Conservation (phyloP, 352 stramenopile species). For the Phytophthora hibernalis region DNA sequence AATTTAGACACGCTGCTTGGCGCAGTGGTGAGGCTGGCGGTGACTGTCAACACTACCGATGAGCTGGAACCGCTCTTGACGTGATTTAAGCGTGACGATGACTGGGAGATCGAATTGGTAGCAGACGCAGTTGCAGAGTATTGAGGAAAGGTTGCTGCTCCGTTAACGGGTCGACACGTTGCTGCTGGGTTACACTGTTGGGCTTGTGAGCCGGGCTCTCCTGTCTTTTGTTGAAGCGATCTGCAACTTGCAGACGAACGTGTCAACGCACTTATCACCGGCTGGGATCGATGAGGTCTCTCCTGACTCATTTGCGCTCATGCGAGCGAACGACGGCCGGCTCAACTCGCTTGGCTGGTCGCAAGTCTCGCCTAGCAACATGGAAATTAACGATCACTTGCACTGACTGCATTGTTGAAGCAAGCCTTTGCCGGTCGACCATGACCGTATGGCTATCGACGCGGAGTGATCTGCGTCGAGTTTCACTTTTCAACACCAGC, state of each 20-base stretch:
- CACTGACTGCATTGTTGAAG: not conserved
- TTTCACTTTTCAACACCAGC: not conserved
- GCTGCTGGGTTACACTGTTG: not conserved
- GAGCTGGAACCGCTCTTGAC: constrained; percentile 38
- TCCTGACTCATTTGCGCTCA: constrained; percentile 23
- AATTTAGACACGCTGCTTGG: constrained; percentile 42
- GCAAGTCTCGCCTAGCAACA: constrained; percentile 14
- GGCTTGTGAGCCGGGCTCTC: not conserved
- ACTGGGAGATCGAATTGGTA: not conserved
- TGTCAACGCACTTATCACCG: constrained; percentile 1
- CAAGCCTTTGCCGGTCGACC: not conserved
- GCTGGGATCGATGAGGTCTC: constrained; percentile 7
- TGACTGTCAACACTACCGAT: constrained; percentile 34
- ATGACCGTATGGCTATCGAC: not conserved
- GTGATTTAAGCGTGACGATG: constrained; percentile 13
- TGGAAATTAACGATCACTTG: constrained; percentile 11
- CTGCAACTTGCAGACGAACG: constrained; percentile 1
- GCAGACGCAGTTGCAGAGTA: not conserved
- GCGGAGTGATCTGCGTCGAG: not conserved
- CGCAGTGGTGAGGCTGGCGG: constrained; percentile 30
- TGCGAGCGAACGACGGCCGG: constrained; percentile 7
- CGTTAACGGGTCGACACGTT: not conserved
- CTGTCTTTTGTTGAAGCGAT: constrained; percentile 5
- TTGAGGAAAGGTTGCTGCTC: not conserved
- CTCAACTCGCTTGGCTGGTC: constrained; percentile 5